A percentile compares a stretch with the other conserved stretches of the same genome.
These are phyloP conservation scores for Yamadazyma olivae DNA, from an alignment of 805 yeast genomes.

Conservation along the genomic window DNA sequence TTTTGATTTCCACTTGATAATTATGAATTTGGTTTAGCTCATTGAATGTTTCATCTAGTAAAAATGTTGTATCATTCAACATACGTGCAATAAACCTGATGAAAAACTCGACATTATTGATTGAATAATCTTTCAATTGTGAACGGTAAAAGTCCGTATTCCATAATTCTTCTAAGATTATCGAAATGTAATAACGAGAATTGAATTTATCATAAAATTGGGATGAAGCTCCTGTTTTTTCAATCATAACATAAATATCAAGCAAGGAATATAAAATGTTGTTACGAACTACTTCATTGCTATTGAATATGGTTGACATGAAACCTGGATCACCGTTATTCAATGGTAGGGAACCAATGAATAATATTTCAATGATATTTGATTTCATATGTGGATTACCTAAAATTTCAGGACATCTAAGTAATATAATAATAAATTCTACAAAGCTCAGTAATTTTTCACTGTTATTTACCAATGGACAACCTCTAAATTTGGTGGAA, in stretches of 20 bases:
- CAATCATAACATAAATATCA: constrained; percentile 91
- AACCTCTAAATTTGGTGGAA: constrained; percentile 51
- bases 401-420: constrained; percentile 81
- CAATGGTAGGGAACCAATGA: constrained; percentile 64
- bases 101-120: constrained; percentile 74
- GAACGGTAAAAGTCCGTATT: constrained; percentile 61
- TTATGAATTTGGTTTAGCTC: constrained; percentile 76
- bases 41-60: constrained; percentile 85
- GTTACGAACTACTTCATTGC: constrained; percentile 57
- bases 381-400: constrained; percentile 94
- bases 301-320: constrained; percentile 61
- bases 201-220: constrained; percentile 97
- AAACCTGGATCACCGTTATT: constrained; percentile 67
- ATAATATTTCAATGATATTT: constrained; percentile 74
- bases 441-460: constrained; percentile 56
- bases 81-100: constrained; percentile 90
- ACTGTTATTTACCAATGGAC: constrained; percentile 54
- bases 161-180: constrained; percentile 82
- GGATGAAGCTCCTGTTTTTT: constrained; percentile 90
- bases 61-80: constrained; percentile 89
- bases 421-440: constrained; percentile 67
- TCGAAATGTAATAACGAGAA: constrained; percentile 81
- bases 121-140: constrained; percentile 68
- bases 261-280: constrained; percentile 78
- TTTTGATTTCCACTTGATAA: constrained; percentile 61